Percentiles rank a stretch among this genome's conserved stretches.
phyloP scores from a whole-genome alignment of 2,329 filamentous ascomycete species.

The Truncatella angustata region DNA sequence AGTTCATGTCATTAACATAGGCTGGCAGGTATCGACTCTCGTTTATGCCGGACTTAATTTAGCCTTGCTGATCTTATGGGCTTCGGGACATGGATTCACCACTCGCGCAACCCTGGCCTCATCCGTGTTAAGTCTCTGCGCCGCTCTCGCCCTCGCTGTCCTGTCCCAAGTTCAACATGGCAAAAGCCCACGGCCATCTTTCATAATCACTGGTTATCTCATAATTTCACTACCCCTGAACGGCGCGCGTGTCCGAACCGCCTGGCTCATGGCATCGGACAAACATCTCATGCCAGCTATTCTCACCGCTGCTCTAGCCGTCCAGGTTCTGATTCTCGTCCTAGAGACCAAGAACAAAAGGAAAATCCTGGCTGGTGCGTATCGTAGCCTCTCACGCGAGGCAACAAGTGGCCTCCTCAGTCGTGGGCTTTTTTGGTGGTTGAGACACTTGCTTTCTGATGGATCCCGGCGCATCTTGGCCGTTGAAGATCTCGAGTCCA shows the following conservation, averaged over 20 bases:
- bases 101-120: slow-evolving; percentile 11
- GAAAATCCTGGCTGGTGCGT: slow-evolving; percentile 19
- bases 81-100: slow-evolving; percentile 8
- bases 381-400: slow-evolving; percentile 18
- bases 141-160: slow-evolving; percentile 8
- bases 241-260: slow-evolving; percentile 11
- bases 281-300: slow-evolving; percentile 16
- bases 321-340: slow-evolving; percentile 19
- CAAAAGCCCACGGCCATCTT: slow-evolving; percentile 12
- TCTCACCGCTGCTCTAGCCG: slow-evolving; percentile 20
- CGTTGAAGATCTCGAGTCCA: slow-evolving; percentile 17
- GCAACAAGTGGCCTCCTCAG: slow-evolving; percentile 23
- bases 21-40: slow-evolving; percentile 2
- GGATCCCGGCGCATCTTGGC: slow-evolving; percentile 24
- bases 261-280: slow-evolving; percentile 8
- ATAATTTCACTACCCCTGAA: slow-evolving; percentile 13
- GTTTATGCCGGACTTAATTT: slow-evolving; percentile 8
- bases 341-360: slow-evolving; percentile 26
- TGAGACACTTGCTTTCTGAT: slow-evolving; percentile 22
- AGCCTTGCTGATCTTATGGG: slow-evolving; percentile 7
- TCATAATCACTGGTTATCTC: slow-evolving; percentile 16
- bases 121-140: slow-evolving; percentile 4
- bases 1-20: slow-evolving; percentile 8
- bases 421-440: slow-evolving; percentile 27
- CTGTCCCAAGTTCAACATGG: slow-evolving; percentile 14